These are phyloP conservation scores for Elsinoe perseae DNA, from an alignment of 2,329 filamentous ascomycete genomes.

Conservation along the genomic window DNA sequence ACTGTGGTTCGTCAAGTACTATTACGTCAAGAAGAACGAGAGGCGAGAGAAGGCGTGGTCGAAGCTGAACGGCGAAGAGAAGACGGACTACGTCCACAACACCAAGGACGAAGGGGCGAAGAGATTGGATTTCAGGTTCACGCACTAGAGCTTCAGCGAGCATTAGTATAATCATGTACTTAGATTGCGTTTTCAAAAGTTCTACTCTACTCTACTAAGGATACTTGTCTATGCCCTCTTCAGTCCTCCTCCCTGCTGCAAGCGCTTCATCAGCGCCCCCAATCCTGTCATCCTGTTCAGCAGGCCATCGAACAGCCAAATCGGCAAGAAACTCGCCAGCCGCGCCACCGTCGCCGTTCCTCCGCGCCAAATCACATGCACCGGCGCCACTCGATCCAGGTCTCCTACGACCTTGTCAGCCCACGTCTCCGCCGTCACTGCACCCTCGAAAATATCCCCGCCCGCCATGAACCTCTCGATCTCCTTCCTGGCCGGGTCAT, in stretches of 20 bases:
- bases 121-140: conserved; percentile 18
- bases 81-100: conserved; percentile 28
- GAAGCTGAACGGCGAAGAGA: conserved; percentile 32
- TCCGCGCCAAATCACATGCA: not conserved
- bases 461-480: not conserved
- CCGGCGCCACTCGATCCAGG: not conserved
- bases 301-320: not conserved
- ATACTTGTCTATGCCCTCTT: not conserved
- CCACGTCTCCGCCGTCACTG: not conserved
- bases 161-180: not conserved
- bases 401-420: not conserved
- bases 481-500: conserved; percentile 12
- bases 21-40: conserved; percentile 29
- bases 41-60: conserved; percentile 29
- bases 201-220: not conserved
- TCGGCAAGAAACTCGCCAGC: not conserved
- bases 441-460: not conserved
- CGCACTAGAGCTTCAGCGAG: not conserved
- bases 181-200: not conserved
- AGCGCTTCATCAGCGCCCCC: not conserved
- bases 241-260: not conserved
- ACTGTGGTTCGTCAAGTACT: conserved; percentile 28
- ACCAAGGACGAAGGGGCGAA: conserved; percentile 31
- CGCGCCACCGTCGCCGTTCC: not conserved
- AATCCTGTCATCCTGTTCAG: not conserved